Percentiles rank a stretch among this genome's conserved stretches.
Evolutionary conservation across 2,329 filamentous ascomycete genomes (phyloP).

Genomic region (Talaromyces sp.): DNA sequence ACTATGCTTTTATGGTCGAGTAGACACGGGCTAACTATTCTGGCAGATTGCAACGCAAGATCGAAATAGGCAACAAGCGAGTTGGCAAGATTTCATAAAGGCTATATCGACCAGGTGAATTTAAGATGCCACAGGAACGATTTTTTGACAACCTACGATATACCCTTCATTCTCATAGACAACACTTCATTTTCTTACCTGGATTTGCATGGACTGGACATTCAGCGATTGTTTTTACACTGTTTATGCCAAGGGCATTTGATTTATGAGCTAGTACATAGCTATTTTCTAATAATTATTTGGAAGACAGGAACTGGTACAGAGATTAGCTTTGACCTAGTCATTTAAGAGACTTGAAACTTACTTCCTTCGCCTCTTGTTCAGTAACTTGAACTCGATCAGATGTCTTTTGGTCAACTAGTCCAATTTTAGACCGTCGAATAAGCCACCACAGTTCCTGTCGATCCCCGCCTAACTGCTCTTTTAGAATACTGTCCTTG

Average conservation of each 20-base stretch:
- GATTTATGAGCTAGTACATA: background rate
- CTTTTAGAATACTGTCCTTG: constrained; percentile 65
- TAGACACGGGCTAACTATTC: background rate
- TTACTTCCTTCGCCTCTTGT: constrained; percentile 61
- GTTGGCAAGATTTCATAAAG: constrained; percentile 41
- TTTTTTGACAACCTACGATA: background rate
- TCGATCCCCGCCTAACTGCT: constrained; percentile 68
- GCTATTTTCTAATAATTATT: constrained; percentile 4
- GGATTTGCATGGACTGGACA: background rate
- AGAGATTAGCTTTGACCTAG: constrained; percentile 7
- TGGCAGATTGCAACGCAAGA: constrained; percentile 33
- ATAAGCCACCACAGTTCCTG: constrained; percentile 78
- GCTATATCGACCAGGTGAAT: background rate
- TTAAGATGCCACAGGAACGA: background rate
- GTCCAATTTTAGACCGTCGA: constrained; percentile 59
- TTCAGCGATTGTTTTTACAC: background rate
- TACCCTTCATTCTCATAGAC: background rate
- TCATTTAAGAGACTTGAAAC: constrained; percentile 5
- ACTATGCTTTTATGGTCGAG: constrained; percentile 10
- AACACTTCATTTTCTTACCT: background rate
- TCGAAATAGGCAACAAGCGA: constrained; percentile 43
- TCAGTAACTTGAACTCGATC: constrained; percentile 61
- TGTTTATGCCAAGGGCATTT: background rate
- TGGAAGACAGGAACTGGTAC: constrained; percentile 17
- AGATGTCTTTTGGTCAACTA: constrained; percentile 61